phyloP scores from a whole-genome alignment of 2,329 filamentous ascomycete genomes.

The Ophiostoma tasmaniense region DNA sequence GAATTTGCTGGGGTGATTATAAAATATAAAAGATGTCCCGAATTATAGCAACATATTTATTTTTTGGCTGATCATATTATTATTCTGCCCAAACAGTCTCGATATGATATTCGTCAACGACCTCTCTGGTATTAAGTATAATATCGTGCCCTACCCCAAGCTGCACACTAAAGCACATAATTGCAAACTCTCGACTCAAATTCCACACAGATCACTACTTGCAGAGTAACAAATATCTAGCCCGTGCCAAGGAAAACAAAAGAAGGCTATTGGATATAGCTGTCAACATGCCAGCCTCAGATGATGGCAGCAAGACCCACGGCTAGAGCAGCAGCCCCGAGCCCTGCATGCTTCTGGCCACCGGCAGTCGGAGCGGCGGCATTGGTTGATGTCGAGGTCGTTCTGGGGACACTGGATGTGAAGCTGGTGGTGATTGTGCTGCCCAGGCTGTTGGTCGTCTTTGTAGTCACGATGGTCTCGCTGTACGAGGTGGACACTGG shows the following conservation, averaged over 20 bases:
- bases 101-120: background rate
- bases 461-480: constrained; percentile 21
- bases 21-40: background rate
- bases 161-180: no score
- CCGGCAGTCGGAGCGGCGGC: constrained; percentile 13
- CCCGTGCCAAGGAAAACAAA: background rate
- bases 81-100: background rate
- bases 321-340: constrained; percentile 14
- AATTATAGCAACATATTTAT: background rate
- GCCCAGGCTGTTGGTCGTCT: constrained; percentile 24
- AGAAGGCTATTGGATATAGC: background rate
- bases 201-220: background rate
- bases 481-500: constrained; percentile 13
- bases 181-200: no score
- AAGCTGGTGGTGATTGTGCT: constrained; percentile 23
- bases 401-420: constrained; percentile 19
- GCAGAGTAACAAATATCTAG: background rate
- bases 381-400: constrained; percentile 15
- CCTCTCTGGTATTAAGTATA: background rate
- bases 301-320: constrained; percentile 25
- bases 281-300: constrained; percentile 2
- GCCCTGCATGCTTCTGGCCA: background rate
- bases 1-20: background rate
- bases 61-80: background rate
- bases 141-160: background rate